phyloP scores from a whole-genome alignment of 73 alveolate genomes.

The Paramecium biaurelia region DNA sequence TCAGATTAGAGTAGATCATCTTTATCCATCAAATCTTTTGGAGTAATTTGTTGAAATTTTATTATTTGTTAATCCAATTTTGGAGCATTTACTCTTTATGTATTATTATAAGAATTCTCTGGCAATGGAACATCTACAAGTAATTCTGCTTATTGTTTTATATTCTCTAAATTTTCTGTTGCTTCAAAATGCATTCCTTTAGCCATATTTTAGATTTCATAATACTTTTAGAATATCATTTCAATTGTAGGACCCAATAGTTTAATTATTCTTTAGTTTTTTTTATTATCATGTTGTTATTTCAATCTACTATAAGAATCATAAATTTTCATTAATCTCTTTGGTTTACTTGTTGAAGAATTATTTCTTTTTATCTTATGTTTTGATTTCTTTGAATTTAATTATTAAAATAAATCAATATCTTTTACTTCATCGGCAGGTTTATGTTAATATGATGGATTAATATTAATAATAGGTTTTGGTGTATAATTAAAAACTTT shows the following conservation, averaged over 20 bases:
- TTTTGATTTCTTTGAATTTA: not conserved
- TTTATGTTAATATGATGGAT: not conserved
- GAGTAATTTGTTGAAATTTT: not conserved
- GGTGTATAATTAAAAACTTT: slow-evolving; percentile 1
- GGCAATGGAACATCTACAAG: not conserved
- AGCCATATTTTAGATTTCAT: not conserved
- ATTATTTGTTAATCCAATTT: not conserved
- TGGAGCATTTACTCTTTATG: not conserved
- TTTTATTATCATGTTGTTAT: not conserved
- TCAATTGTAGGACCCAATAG: not conserved
- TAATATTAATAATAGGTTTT: not conserved
- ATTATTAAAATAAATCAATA: not conserved
- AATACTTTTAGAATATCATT: not conserved
- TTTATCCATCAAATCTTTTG: not conserved
- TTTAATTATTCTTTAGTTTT: not conserved
- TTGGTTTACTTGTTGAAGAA: not conserved
- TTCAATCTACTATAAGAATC: not conserved
- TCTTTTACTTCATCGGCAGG: not conserved
- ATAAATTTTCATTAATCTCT: not conserved
- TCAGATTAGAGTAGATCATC: not conserved
- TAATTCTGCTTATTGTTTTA: not conserved
- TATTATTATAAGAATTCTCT: not conserved
- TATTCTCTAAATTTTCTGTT: not conserved
- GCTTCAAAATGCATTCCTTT: not conserved
- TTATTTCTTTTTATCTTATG: not conserved